Base-by-base conservation (phyloP, 352 stramenopile species). In the Phytopythium cucurbitacearum region DNA sequence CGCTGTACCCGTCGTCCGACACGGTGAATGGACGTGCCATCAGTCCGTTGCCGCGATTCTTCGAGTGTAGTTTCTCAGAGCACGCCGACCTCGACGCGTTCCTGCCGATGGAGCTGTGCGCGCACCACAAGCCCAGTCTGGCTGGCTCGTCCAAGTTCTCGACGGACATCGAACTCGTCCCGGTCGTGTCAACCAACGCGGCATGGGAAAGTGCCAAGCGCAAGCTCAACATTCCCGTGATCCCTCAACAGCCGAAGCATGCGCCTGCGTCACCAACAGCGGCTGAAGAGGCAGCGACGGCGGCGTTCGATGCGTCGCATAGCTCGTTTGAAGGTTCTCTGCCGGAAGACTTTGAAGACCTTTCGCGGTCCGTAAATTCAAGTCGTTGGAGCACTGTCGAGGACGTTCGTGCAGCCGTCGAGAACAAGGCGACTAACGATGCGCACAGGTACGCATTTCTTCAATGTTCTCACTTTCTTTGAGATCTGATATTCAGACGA, bases 11-110 rank as follows among this genome's bases (percentile, higher is more conserved):
- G 46, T 53, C 56, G 12, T 33, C 48, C 21, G 44, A 70, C 16
- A 13, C 48, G 28, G 45, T 57, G 12, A 53, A 43, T 13, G 53
- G 52, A 34, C 43, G 13, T 11, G 16, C 49, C 4, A 58, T 67
- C 48, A 67, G 61, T 21, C 70, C 73, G 3, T 52, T 92, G 16
- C 81, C 81, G 11, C 69, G 77, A 2, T 92, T 92, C 40, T 88
- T 92, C 16, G 81, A 92, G 53, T 90, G 79, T 58, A 70, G 54
- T 21, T 73, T 70, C 40, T 59, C 65, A 7, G 51, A 67, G 13
- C 33, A 48, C 12, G 16, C 52, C 10, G 10, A 48, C 4, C 8
- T 42, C 16, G 36, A 44, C 37, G 61, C 65, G 28, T 65, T 62
- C 15, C 36, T 74, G 28, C 60, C 67, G 11, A 72, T 91, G 51